A percentile compares a stretch with the other conserved stretches of the same genome.
Conservation (phyloP, 106 monocot genomes). For the Acorus gramineus region DNA sequence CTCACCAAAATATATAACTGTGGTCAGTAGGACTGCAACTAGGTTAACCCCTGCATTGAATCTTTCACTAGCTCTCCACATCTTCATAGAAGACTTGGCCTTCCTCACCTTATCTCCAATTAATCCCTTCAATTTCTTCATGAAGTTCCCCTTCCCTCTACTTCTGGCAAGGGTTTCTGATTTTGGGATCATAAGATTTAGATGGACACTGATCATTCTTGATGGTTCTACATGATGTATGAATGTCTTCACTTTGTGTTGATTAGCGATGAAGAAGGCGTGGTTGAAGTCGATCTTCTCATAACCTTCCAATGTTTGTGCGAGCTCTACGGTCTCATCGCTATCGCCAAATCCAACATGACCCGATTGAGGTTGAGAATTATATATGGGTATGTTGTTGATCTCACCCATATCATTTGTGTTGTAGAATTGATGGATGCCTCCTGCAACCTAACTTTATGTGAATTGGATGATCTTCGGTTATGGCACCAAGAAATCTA, state of each 20-base stretch:
- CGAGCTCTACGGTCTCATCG: not conserved
- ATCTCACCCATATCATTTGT: conserved; percentile 3
- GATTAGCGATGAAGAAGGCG: conserved; percentile 37
- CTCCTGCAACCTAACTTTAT: conserved; percentile 74
- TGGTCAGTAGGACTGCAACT: conserved; percentile 12
- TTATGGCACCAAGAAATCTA: not conserved
- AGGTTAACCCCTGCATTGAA: conserved; percentile 12
- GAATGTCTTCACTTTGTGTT: conserved; percentile 36
- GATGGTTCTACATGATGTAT: conserved; percentile 50
- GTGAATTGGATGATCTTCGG: conserved; percentile 16
- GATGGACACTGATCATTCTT: conserved; percentile 58
- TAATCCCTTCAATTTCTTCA: conserved; percentile 39
- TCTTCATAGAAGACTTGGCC: conserved; percentile 8
- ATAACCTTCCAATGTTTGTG: conserved; percentile 19
- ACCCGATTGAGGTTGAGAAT: conserved; percentile 46
- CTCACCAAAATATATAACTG: conserved; percentile 12
- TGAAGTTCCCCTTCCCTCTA: conserved; percentile 23
- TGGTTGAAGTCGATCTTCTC: conserved; percentile 43
- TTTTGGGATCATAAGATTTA: conserved; percentile 20
- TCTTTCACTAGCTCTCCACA: conserved; percentile 14
- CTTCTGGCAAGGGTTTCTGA: not conserved
- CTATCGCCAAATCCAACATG: conserved; percentile 35
- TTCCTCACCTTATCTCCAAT: conserved; percentile 22
- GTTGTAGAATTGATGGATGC: conserved; percentile 10
- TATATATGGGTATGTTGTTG: not conserved